phyloP scores from a whole-genome alignment of 2,329 filamentous ascomycete species.

The Hymenoscyphus fructigenus region DNA sequence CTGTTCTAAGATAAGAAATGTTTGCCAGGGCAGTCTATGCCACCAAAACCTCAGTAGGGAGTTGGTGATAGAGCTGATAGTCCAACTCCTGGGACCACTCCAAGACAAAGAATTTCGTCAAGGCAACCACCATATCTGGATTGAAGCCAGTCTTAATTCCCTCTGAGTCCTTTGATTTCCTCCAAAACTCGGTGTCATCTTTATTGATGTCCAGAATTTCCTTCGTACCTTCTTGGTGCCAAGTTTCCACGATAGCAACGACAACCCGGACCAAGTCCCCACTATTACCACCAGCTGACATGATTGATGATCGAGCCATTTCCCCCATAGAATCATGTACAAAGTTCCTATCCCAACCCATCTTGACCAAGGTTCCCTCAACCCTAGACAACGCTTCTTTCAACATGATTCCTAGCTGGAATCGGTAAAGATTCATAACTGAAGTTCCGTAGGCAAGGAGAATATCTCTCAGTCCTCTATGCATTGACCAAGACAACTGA shows the following conservation, averaged over 20 bases:
- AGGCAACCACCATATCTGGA: slow-evolving; percentile 18
- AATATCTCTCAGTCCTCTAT: slow-evolving; percentile 37
- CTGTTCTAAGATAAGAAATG: no score
- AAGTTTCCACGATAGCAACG: slow-evolving; percentile 27
- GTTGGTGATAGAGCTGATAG: slow-evolving; percentile 39
- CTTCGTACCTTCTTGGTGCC: slow-evolving; percentile 2
- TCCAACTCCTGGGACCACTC: slow-evolving; percentile 40
- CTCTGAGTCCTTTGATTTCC: no score
- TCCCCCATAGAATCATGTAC: slow-evolving; percentile 33
- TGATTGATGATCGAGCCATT: slow-evolving; percentile 33
- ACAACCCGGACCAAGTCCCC: slow-evolving; percentile 37
- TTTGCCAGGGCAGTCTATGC: not conserved
- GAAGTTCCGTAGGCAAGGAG: slow-evolving; percentile 33
- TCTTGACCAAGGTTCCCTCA: not conserved
- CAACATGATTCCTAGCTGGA: slow-evolving; percentile 21
- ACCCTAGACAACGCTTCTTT: not conserved
- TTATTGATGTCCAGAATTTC: not conserved
- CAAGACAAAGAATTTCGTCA: slow-evolving; percentile 38
- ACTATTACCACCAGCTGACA: slow-evolving; percentile 36
- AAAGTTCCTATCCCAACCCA: slow-evolving; percentile 35
- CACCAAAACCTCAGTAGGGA: slow-evolving; percentile 22
- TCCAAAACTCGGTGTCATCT: slow-evolving; percentile 8
- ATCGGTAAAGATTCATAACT: slow-evolving; percentile 32
- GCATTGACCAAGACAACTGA: slow-evolving; percentile 37
- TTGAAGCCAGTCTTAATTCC: not conserved